Conservation (phyloP, 148 eudicot genomes). For the Hydrangea macrophylla region DNA sequence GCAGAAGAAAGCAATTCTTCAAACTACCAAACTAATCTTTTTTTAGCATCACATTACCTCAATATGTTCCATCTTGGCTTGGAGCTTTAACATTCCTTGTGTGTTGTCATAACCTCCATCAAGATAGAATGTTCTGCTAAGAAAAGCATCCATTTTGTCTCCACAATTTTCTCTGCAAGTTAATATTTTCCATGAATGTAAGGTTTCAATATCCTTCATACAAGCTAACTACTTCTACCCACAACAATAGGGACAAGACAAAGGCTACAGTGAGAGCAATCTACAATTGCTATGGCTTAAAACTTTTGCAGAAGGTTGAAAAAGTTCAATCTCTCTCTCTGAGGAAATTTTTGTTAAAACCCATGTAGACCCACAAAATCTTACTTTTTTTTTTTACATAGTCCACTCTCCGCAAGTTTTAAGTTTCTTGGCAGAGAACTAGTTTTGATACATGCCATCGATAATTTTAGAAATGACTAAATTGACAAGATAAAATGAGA, state of each 20-base stretch:
- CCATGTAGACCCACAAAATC: no score
- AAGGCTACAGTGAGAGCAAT: not conserved
- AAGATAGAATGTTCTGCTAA: slow-evolving; percentile 23
- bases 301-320: not conserved
- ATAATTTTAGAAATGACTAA: not conserved
- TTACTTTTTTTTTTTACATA: not conserved
- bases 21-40: not conserved
- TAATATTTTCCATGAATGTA: slow-evolving; percentile 7
- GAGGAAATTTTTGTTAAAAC: not conserved
- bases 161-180: slow-evolving; percentile 28
- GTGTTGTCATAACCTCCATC: slow-evolving; percentile 29
- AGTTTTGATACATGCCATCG: not conserved
- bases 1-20: not conserved
- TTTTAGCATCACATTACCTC: slow-evolving; percentile 17
- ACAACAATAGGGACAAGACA: not conserved
- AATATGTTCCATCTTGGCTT: slow-evolving; percentile 25
- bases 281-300: not conserved
- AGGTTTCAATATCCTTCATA: no score
- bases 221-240: not conserved
- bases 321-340: not conserved
- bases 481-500: not conserved
- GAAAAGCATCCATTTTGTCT: slow-evolving; percentile 28
- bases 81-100: slow-evolving; percentile 34
- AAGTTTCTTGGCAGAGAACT: not conserved
- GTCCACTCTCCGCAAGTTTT: not conserved